Percentiles rank a stretch among this genome's conserved stretches.
phyloP scores from a whole-genome alignment of 306 rosid species.

The Gillenia trifoliata region DNA sequence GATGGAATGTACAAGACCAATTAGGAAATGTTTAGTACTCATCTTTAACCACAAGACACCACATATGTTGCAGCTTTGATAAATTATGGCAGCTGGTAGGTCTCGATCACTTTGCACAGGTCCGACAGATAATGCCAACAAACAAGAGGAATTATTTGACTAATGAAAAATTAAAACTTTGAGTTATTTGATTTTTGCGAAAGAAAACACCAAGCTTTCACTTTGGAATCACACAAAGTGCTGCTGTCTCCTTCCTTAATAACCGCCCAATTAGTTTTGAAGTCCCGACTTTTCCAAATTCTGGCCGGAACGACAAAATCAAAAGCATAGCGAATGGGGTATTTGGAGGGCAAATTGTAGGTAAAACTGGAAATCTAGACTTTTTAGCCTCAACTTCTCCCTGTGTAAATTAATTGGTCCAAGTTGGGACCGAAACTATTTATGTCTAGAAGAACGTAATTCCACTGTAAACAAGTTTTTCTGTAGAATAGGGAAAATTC shows the following conservation, averaged over 20 bases:
- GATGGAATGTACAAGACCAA: not conserved
- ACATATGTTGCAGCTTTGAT: not conserved
- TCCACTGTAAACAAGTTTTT: no score
- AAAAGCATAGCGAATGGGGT: not conserved
- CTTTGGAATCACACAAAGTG: slow-evolving; percentile 7
- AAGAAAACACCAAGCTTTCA: not conserved
- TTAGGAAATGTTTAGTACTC: not conserved
- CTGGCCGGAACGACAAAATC: not conserved
- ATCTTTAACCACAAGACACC: not conserved
- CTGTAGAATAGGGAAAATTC: no score
- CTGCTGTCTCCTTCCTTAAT: not conserved
- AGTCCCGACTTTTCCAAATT: no score
- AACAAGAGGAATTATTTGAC: slow-evolving; percentile 12
- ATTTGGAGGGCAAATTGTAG: not conserved
- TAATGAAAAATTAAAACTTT: not conserved
- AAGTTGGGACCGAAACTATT: no score
- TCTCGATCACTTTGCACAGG: slow-evolving; percentile 14
- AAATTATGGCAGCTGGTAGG: slow-evolving; percentile 2
- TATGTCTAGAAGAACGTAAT: no score
- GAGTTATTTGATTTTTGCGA: not conserved
- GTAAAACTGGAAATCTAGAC: not conserved
- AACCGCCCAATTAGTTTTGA: not conserved
- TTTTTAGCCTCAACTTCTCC: no score
- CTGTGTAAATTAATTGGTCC: no score
- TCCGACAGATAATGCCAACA: slow-evolving; percentile 3